These are phyloP conservation scores for Gloeostereum incarnatum DNA, from an alignment of 768 basidiomycete species.

Conservation along the genomic window DNA sequence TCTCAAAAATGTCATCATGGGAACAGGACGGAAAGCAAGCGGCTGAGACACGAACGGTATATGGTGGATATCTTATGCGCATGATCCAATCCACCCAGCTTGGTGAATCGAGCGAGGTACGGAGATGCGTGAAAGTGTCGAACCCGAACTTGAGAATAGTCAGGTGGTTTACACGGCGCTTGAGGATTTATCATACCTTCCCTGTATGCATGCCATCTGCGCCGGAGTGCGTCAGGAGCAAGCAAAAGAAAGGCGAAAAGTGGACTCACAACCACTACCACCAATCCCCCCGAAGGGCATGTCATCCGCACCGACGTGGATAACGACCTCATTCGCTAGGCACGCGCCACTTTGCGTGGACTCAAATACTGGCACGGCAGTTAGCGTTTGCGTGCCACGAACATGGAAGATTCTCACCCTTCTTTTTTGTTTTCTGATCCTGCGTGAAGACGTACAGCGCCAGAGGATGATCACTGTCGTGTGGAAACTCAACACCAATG, in stretches of 20 bases:
- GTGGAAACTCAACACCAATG: constrained; percentile 2
- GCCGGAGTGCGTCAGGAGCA: constrained; percentile 3
- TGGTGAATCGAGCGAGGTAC: constrained; percentile 53
- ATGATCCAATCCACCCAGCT: constrained; percentile 41
- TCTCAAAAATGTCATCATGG: constrained; percentile 11
- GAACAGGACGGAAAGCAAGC: not conserved
- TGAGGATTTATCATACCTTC: constrained; percentile 22
- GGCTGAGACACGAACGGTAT: constrained; percentile 23
- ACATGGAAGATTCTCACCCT: constrained; percentile 22
- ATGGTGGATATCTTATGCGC: constrained; percentile 54
- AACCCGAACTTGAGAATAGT: constrained; percentile 34
- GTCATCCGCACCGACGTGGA: constrained; percentile 31
- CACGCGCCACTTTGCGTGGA: constrained; percentile 49
- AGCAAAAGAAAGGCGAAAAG: not conserved
- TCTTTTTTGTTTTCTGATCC: constrained; percentile 25
- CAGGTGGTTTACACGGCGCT: not conserved
- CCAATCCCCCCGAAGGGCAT: constrained; percentile 50
- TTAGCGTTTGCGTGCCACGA: not conserved
- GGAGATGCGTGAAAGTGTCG: constrained; percentile 69
- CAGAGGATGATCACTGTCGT: constrained; percentile 45
- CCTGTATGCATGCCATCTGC: constrained; percentile 65
- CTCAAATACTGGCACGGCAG: constrained; percentile 31
- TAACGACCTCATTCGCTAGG: constrained; percentile 52
- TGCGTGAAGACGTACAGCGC: constrained; percentile 59
- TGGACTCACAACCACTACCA: constrained; percentile 51